Conservation (phyloP, 306 rosid species). For the Sophora flavescens region DNA sequence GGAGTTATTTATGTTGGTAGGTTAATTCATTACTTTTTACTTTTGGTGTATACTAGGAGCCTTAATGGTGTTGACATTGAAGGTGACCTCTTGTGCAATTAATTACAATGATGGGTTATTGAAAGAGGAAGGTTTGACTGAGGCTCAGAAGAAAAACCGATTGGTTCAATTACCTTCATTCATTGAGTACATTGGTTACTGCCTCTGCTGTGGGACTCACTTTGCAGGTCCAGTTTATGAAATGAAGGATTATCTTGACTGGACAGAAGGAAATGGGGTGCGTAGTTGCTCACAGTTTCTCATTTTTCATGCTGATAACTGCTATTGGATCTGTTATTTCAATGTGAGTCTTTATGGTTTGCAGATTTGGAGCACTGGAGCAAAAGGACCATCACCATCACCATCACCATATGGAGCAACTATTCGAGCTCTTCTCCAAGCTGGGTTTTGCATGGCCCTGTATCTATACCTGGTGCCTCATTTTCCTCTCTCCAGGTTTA, state of each 20-base stretch:
- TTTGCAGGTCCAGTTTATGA: conserved; percentile 98
- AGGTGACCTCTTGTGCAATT: conserved; percentile 87
- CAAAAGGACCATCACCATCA: conserved; percentile 66
- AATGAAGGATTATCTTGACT: conserved; percentile 92
- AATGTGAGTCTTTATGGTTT: conserved; percentile 4
- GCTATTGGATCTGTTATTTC: conserved; percentile 14
- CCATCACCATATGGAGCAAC: conserved; percentile 72
- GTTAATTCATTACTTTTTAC: conserved; percentile 38
- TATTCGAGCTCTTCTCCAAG: conserved; percentile 79
- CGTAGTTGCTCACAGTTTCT: conserved; percentile 26
- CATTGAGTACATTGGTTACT: conserved; percentile 85
- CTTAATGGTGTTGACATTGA: conserved; percentile 90
- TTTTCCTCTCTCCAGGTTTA: conserved; percentile 80
- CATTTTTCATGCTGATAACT: conserved; percentile 3
- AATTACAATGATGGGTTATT: conserved; percentile 88
- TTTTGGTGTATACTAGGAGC: conserved; percentile 61
- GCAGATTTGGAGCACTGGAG: conserved; percentile 82
- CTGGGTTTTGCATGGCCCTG: conserved; percentile 86
- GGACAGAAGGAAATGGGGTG: conserved; percentile 95
- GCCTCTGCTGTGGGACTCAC: conserved; percentile 93
- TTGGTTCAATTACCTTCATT: conserved; percentile 75
- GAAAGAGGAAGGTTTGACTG: conserved; percentile 83
- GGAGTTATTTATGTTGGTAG: not conserved
- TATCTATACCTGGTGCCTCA: conserved; percentile 81
- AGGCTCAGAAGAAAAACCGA: conserved; percentile 84